These are phyloP conservation scores for Sporothrix inflata DNA, from an alignment of 2,329 filamentous ascomycete species.

Conservation along the genomic window DNA sequence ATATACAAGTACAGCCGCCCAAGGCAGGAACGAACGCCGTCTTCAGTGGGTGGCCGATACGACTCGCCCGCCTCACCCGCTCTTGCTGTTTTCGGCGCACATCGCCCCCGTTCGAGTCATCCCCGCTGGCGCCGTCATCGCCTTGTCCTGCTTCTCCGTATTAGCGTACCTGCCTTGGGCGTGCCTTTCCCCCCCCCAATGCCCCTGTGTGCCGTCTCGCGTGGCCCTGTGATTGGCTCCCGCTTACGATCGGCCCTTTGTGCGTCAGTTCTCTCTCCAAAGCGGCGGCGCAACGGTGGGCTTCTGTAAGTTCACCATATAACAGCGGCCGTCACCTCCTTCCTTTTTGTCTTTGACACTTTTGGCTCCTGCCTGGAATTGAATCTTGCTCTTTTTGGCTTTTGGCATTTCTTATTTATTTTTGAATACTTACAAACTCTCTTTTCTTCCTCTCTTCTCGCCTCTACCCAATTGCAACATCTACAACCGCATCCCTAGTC, in stretches of 20 bases:
- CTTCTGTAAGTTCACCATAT: neutral
- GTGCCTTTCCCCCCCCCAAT: too few species aligned
- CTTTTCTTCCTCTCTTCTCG: constrained; percentile 1
- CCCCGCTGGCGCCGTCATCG: neutral
- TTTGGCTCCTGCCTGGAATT: constrained; percentile 2
- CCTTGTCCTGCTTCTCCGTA: neutral
- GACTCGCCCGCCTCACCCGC: constrained; percentile 20
- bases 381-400: neutral
- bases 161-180: constrained; percentile 11
- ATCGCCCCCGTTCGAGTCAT: neutral
- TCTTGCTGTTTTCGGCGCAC: constrained; percentile 18
- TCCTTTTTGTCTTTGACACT: neutral
- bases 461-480: neutral
- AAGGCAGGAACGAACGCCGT: constrained; percentile 2
- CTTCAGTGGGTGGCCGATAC: neutral
- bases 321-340: neutral
- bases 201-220: neutral
- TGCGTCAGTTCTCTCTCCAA: neutral
- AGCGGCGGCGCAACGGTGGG: neutral
- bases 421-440: neutral
- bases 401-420: neutral
- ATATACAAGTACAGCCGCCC: neutral
- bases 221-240: constrained; percentile 22
- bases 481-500: neutral
- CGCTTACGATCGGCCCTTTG: constrained; percentile 23